Conservation (phyloP, 2,329 filamentous ascomycete species). For the Botrytis porri region DNA sequence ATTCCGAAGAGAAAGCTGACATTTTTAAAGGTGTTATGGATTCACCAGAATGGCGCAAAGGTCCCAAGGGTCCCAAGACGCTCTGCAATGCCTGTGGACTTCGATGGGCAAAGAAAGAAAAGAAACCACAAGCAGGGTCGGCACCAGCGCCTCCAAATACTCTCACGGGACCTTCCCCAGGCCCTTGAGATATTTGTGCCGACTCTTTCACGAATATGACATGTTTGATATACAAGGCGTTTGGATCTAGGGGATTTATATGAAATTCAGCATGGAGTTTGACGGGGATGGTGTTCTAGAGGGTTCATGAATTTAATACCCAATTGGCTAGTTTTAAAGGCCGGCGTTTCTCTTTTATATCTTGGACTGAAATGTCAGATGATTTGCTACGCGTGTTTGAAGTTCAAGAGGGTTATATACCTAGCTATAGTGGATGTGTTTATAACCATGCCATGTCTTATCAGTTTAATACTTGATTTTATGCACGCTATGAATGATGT, state of each 20-base stretch:
- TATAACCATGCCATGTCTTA: background rate
- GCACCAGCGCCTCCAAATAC: background rate
- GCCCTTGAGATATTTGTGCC: background rate
- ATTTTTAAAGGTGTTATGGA: slow-evolving; percentile 65
- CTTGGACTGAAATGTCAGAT: background rate
- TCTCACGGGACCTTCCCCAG: background rate
- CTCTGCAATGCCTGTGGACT: slow-evolving; percentile 91
- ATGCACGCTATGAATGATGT: background rate
- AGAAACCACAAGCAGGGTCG: slow-evolving; percentile 51
- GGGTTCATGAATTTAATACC: background rate
- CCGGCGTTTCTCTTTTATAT: slow-evolving; percentile 1
- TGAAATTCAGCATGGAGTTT: slow-evolving; percentile 13
- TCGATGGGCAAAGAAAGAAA: slow-evolving; percentile 76
- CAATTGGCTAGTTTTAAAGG: background rate
- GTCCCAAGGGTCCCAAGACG: slow-evolving; percentile 88
- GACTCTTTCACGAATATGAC: slow-evolving; percentile 15
- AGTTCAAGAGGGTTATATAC: background rate
- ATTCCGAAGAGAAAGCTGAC: slow-evolving; percentile 10
- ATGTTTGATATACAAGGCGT: slow-evolving; percentile 9
- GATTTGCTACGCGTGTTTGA: background rate
- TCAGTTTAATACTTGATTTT: background rate
- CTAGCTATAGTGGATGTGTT: background rate
- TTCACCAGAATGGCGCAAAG: slow-evolving; percentile 94
- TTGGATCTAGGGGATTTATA: background rate
- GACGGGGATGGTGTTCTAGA: slow-evolving; percentile 5